phyloP scores from a whole-genome alignment of 2,329 filamentous ascomycete genomes.

The Hypocreales sp. region DNA sequence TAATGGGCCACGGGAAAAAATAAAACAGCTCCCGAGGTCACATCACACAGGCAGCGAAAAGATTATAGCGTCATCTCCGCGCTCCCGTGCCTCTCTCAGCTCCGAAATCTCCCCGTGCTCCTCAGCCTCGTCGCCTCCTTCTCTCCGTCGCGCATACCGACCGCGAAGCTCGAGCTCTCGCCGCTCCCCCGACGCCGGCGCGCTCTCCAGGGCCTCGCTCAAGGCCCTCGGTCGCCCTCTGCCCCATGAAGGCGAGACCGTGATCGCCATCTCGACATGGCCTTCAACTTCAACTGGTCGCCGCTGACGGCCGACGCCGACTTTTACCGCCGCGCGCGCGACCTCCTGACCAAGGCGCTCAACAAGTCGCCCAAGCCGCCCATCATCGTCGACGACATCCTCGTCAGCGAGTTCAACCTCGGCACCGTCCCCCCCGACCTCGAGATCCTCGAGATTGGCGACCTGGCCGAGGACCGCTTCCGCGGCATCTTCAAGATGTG shows the following conservation, averaged over 20 bases:
- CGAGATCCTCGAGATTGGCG: slow-evolving; percentile 94
- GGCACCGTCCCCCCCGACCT: slow-evolving; percentile 88
- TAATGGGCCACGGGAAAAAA: too few species aligned
- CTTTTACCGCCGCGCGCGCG: slow-evolving; percentile 79
- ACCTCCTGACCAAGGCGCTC: slow-evolving; percentile 84
- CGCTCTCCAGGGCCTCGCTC: too few species aligned
- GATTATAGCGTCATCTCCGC: too few species aligned
- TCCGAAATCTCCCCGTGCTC: too few species aligned
- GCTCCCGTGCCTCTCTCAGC: too few species aligned
- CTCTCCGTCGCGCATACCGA: too few species aligned
- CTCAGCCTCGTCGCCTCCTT: too few species aligned
- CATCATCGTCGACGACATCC: slow-evolving; percentile 98
- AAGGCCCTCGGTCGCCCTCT: slow-evolving; percentile 4
- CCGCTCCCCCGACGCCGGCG: too few species aligned
- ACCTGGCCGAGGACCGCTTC: slow-evolving; percentile 92
- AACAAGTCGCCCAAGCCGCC: slow-evolving; percentile 98
- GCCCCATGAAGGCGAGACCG: slow-evolving; percentile 18
- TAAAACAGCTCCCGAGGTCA: too few species aligned
- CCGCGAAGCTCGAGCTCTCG: too few species aligned
- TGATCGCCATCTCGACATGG: slow-evolving; percentile 53
- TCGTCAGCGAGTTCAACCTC: slow-evolving; percentile 94
- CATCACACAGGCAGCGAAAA: too few species aligned
- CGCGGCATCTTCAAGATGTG: slow-evolving; percentile 99
- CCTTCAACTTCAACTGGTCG: slow-evolving; percentile 99
- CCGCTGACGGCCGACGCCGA: slow-evolving; percentile 88